Base-by-base conservation (phyloP, 2,329 filamentous ascomycete genomes). In the Penicillium olsonii region DNA sequence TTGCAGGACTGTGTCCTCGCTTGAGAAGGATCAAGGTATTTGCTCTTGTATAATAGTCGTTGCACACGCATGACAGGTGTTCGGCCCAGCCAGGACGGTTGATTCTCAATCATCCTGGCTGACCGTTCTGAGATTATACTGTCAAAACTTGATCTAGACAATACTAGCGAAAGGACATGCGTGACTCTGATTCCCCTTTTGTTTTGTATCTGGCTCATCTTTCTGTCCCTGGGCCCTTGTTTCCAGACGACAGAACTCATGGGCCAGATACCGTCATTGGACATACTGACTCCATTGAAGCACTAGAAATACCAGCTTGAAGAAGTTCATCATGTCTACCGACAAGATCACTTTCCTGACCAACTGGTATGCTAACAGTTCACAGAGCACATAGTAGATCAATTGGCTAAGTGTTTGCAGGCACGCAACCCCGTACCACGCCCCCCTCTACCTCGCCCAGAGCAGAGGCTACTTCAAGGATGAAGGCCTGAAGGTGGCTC, bases 81-180 rank as follows among this genome's bases (percentile, higher is more conserved):
- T 72, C 71, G 63, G 38, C 50, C 51, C 37, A 38, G 50, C 20
- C 42, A 55, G 17, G 19, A 15, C 14, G 37, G 8, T 20, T 22
- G 27, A 15, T 12, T 38, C 22, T 61, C 57, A 63, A 61, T 60
- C 64, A 65, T 69, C 68, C 24, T 41, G 45, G 34, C 48, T 54
- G 61, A 57, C 66, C 65, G 77, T 76, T 85, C 84, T 87, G 84
- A 87, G 84, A 88, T 81, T 75, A 87, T 85, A 88, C 85, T 85
- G 84, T 80, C 75, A 76, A 80, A 88, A 90, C 86, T 89, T 89
- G 86, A 88, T 87, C 85, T 87, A 84, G 84, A 85, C 86, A 88
- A 88, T 88, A 80, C 85, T 85, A 88, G 87, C 87, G 87, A 85
- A 89, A 89, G 87, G 84, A 89, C 83, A 85, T 89, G 87, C 87